These are phyloP conservation scores for Fusarium paranaense DNA, from an alignment of 2,329 filamentous ascomycete species.

Conservation along the genomic window DNA sequence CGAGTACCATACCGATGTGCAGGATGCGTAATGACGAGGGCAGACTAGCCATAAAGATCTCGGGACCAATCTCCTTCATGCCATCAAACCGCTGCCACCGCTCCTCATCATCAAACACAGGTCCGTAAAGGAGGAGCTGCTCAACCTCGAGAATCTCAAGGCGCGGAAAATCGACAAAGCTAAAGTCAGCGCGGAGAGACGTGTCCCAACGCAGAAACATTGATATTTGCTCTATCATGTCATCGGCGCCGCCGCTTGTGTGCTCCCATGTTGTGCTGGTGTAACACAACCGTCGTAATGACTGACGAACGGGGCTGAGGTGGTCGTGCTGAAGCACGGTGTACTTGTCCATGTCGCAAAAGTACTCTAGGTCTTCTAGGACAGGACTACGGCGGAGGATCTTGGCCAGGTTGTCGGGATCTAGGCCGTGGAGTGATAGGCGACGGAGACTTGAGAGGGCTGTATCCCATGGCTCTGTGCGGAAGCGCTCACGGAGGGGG, in stretches of 20 bases:
- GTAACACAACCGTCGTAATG: slow-evolving; percentile 41
- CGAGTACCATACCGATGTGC: slow-evolving; percentile 43
- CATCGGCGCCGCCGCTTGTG: slow-evolving; percentile 35
- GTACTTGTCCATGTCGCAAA: slow-evolving; percentile 46
- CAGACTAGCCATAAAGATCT: slow-evolving; percentile 43
- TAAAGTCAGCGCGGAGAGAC: slow-evolving; percentile 39
- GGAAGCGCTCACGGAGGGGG: slow-evolving; percentile 41
- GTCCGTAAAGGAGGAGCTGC: slow-evolving; percentile 43
- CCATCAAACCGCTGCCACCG: slow-evolving; percentile 27
- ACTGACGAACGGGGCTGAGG: slow-evolving; percentile 27
- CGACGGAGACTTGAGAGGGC: slow-evolving; percentile 39
- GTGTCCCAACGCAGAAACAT: slow-evolving; percentile 41
- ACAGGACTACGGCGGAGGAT: slow-evolving; percentile 41
- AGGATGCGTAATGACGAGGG: slow-evolving; percentile 38
- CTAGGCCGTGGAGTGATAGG: slow-evolving; percentile 42
- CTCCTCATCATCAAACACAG: slow-evolving; percentile 40
- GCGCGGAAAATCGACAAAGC: slow-evolving; percentile 41
- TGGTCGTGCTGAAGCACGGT: slow-evolving; percentile 42
- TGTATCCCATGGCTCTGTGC: slow-evolving; percentile 41
- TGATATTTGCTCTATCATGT: slow-evolving; percentile 41
- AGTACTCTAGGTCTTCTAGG: slow-evolving; percentile 43
- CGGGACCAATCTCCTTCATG: slow-evolving; percentile 33
- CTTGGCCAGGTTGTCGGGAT: slow-evolving; percentile 42
- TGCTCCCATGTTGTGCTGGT: slow-evolving; percentile 43
- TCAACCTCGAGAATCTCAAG: slow-evolving; percentile 44